Evolutionary conservation across 2,329 filamentous ascomycete genomes (phyloP), one percentile per base, ranked within the genome.

Genomic region (Bipolaris bicolor): DNA sequence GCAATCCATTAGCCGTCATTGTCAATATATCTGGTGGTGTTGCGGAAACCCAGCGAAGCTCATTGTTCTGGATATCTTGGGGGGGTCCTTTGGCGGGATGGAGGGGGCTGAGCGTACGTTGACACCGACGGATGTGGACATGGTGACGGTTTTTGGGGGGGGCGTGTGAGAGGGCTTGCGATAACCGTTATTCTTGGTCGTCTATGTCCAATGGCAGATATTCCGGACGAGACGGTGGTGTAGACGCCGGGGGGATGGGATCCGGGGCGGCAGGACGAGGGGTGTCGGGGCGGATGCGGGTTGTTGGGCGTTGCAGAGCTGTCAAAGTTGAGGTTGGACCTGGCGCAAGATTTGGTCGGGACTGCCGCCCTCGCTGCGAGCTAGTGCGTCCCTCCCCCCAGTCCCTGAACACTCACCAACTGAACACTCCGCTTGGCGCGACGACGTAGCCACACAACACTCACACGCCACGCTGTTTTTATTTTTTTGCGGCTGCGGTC

Each of bases 111-210:
- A 51, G 78, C 81, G 73, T 81, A 84, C 82, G 72, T 84, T 84
- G 61, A 83, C 79, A 62, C 81, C 81, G 63, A 80, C 78, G 58
- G 81, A 81, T 69, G 79, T 66, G 60, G 77, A 76, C 77, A 79
- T 79, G 64, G 62, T 69, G 70, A 63, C 49, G 44, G 55, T 56
- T 61, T 34, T 45, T 15, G 63, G n/a, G 26, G 29, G 29, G 29
- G 29, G 29, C 29, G 29, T 31, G 10, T 66, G 63, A 61, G 62
- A 69, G 61, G 56, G 58, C 47, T 53, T 64, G 67, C 57, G 61
- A 65, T 48, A 58, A 64, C 49, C 58, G 51, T 45, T 49, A 52
- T 34, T 50, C 52, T 57, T 52, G 61, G 51, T 63, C 58, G 55
- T 54, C 55, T 41, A 62, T 48, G 60, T 68, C 70, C 72, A 75